Conservation (phyloP, 805 yeast species). For the Candida andamanensis region DNA sequence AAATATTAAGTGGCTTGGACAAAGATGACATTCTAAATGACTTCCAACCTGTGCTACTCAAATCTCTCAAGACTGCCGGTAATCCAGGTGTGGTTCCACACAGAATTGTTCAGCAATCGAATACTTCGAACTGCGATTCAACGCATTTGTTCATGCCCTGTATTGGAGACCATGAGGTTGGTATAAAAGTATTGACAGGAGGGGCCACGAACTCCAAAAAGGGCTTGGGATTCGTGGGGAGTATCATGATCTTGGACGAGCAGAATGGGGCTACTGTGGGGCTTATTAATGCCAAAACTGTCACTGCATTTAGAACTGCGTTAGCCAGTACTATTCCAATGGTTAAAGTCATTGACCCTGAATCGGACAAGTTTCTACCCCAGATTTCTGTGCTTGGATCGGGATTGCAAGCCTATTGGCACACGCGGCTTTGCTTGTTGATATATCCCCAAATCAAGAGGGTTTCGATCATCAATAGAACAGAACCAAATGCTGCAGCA, state of each 20-base stretch:
- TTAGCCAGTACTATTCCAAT: constrained; percentile 49
- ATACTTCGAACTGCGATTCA: constrained; percentile 26
- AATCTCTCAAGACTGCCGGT: not conserved
- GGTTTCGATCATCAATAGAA: constrained; percentile 45
- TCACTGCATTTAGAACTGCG: constrained; percentile 68
- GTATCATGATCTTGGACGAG: constrained; percentile 47
- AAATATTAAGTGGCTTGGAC: constrained; percentile 1
- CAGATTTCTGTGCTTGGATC: constrained; percentile 48
- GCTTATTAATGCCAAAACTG: constrained; percentile 49
- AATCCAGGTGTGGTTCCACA: constrained; percentile 40
- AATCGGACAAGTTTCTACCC: constrained; percentile 21
- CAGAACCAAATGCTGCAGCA: constrained; percentile 33
- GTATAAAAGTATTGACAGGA: constrained; percentile 57
- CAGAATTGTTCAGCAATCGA: constrained; percentile 43
- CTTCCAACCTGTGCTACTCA: constrained; percentile 6
- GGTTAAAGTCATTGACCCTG: constrained; percentile 21
- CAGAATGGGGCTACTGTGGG: constrained; percentile 48
- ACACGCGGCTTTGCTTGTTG: constrained; percentile 38
- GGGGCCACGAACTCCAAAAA: constrained; percentile 32
- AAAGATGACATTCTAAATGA: constrained; percentile 3
- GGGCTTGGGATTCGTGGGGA: constrained; percentile 54
- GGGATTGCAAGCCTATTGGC: constrained; percentile 67
- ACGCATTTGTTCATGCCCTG: constrained; percentile 65
- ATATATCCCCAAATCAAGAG: constrained; percentile 31
- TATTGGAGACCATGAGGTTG: constrained; percentile 46